Base-by-base conservation (phyloP, 1,284 basidiomycete species). In the Sutorius eximius region DNA sequence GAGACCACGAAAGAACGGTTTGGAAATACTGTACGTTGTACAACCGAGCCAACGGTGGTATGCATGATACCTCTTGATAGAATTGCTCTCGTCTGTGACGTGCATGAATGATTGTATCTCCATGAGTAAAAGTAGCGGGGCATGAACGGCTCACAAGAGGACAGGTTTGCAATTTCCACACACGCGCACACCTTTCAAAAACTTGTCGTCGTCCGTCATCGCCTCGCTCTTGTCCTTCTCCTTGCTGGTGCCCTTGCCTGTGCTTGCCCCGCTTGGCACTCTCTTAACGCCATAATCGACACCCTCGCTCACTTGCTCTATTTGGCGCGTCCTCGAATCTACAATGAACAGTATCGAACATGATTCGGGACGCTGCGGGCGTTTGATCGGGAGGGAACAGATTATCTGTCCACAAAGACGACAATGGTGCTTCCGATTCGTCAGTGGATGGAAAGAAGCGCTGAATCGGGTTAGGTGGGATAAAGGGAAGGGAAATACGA, bases 341-440 rank as follows among this genome's bases (percentile, higher is more conserved):
- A 88, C 89, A 4, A 94, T 81, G 56, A 95, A 91, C 16, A 95
- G 73, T 4, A 90, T 69, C 0, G 89, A 92, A 65, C 93, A 95
- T 12, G 82, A 78, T 42, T 81, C 78, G 1, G 80, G 78, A 24
- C 92, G 80, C 53, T 86, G 86, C 0, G 88, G 85, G 4, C 77
- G 79, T 52, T 89, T 93, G 1, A 89, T 79, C 1, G 95, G 94
- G 3, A 97, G 79, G 1, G 95, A 91, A 67, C 96, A 99, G 3
- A 98, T 86, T 44, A 98, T 91, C 40, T 88, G 81, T 0, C 96
- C 96, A 63, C 96, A 99, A 7, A 98, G 77, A 10, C 97, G 86
- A 71, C 96, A 99, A 69, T 99, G 96, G 64, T 99, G 96, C 73
- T 97, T 97, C 16, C 96, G 86, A 57, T 94, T 96, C 0, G 92